Evolutionary conservation across 306 rosid species (phyloP).

Genomic region (Abrus pulchellus): DNA sequence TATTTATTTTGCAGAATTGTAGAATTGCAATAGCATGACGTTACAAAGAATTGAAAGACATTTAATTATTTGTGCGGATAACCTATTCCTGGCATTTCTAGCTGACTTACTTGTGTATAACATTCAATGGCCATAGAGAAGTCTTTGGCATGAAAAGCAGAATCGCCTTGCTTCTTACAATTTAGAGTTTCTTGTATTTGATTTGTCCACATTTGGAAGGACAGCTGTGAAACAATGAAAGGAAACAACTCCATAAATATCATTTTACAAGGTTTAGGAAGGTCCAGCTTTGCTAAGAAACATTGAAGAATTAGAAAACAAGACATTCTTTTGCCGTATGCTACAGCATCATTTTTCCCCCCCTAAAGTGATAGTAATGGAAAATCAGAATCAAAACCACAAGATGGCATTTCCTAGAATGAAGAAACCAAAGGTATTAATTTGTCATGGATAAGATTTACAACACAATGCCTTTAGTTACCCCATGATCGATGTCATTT

Average conservation of each 20-base stretch:
- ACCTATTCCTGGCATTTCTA: constrained; percentile 20
- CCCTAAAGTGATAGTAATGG: not conserved
- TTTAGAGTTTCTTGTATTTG: constrained; percentile 96
- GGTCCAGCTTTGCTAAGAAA: constrained; percentile 34
- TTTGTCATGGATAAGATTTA: not conserved
- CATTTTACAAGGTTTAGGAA: constrained; percentile 1
- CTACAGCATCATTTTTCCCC: not conserved
- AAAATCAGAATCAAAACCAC: not conserved
- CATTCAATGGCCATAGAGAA: constrained; percentile 72
- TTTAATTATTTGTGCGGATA: not conserved
- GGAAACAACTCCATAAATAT: not conserved
- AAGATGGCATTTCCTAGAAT: constrained; percentile 11
- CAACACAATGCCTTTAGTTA: not conserved
- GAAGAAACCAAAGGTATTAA: constrained; percentile 24
- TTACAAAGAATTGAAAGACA: constrained; percentile 2
- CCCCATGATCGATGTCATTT: not conserved
- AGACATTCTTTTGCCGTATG: not conserved
- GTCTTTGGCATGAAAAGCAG: constrained; percentile 88
- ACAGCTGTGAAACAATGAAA: constrained; percentile 69
- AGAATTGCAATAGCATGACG: not conserved
- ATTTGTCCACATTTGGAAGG: constrained; percentile 98
- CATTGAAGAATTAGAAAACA: constrained; percentile 20
- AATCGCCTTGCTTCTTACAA: constrained; percentile 89
- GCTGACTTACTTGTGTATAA: constrained; percentile 83
- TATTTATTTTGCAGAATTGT: not conserved